Percentiles rank a stretch among this genome's conserved stretches.
phyloP scores from a whole-genome alignment of 2,329 filamentous ascomycete genomes.

The Aquanectria penicillioides region DNA sequence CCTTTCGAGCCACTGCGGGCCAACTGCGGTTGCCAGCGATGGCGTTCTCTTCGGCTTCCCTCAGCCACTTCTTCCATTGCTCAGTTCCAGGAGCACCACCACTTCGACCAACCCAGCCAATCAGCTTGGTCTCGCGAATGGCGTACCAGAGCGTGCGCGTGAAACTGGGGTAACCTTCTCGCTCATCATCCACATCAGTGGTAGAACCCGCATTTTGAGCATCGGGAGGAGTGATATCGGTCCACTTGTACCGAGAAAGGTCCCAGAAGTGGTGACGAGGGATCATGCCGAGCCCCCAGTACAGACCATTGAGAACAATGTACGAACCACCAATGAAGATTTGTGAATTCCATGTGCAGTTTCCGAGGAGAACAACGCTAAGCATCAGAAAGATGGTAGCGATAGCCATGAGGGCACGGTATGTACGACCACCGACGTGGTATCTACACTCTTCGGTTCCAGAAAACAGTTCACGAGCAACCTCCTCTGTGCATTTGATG shows the following conservation, averaged over 20 bases:
- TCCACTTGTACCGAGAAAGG: conserved; percentile 59
- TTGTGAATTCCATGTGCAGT: conserved; percentile 70
- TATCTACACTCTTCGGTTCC: conserved; percentile 70
- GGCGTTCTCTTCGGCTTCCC: conserved; percentile 56
- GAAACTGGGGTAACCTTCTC: conserved; percentile 58
- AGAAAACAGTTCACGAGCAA: conserved; percentile 70
- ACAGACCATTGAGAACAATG: conserved; percentile 67
- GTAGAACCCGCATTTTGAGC: conserved; percentile 47
- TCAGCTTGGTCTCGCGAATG: conserved; percentile 62
- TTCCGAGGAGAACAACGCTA: conserved; percentile 68
- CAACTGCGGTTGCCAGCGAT: conserved; percentile 47
- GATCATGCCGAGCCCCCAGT: conserved; percentile 66
- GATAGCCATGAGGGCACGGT: conserved; percentile 64
- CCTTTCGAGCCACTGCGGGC: conserved; percentile 60
- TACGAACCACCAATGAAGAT: conserved; percentile 67
- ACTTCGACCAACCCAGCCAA: conserved; percentile 62
- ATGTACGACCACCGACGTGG: conserved; percentile 55
- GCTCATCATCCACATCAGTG: conserved; percentile 43
- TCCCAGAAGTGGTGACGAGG: conserved; percentile 65
- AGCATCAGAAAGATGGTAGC: conserved; percentile 71
- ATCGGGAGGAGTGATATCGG: conserved; percentile 53
- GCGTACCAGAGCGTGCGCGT: conserved; percentile 69
- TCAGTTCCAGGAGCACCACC: conserved; percentile 62
- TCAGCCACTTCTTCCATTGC: conserved; percentile 65
- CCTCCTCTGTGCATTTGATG: conserved; percentile 66